Evolutionary conservation across 2,329 filamentous ascomycete genomes (phyloP).

Genomic region (Tolypocladium album): DNA sequence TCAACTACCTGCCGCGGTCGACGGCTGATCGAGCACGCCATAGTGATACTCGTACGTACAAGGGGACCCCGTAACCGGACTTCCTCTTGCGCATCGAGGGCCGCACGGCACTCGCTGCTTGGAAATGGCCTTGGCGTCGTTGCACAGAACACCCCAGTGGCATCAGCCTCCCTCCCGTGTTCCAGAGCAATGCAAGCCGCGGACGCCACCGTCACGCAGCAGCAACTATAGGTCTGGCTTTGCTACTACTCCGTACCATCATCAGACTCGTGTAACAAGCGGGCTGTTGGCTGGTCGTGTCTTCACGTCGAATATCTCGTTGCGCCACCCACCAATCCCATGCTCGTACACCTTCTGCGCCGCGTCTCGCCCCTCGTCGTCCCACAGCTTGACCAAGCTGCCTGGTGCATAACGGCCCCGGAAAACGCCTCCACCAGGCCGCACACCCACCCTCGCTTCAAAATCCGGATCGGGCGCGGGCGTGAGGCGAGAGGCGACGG

Average conservation of each 20-base stretch:
- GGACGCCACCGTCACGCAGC: not conserved
- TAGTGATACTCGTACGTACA: not conserved
- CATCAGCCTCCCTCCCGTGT: not conserved
- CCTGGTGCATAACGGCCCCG: slow-evolving; percentile 79
- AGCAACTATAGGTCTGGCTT: not conserved
- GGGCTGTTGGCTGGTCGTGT: slow-evolving; percentile 13
- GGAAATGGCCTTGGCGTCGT: not conserved
- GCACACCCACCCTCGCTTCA: slow-evolving; percentile 62
- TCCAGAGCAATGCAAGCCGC: not conserved
- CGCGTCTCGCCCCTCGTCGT: slow-evolving; percentile 63
- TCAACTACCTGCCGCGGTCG: not conserved
- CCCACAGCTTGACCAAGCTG: slow-evolving; percentile 82
- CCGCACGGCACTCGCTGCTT: not conserved
- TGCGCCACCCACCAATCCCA: slow-evolving; percentile 65
- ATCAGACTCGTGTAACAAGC: not conserved
- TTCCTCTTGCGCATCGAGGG: too few species aligned
- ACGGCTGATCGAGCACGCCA: not conserved
- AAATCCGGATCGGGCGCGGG: slow-evolving; percentile 67
- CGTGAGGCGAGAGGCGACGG: slow-evolving; percentile 64
- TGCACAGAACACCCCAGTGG: not conserved
- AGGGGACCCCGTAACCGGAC: not conserved
- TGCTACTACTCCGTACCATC: not conserved
- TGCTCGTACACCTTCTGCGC: slow-evolving; percentile 66
- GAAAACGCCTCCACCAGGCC: slow-evolving; percentile 53
- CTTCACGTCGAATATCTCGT: slow-evolving; percentile 61